Percentiles rank a stretch among this genome's conserved stretches.
Evolutionary conservation across 495 filamentous ascomycete species (phyloP).

Genomic region (Tuber indicum): DNA sequence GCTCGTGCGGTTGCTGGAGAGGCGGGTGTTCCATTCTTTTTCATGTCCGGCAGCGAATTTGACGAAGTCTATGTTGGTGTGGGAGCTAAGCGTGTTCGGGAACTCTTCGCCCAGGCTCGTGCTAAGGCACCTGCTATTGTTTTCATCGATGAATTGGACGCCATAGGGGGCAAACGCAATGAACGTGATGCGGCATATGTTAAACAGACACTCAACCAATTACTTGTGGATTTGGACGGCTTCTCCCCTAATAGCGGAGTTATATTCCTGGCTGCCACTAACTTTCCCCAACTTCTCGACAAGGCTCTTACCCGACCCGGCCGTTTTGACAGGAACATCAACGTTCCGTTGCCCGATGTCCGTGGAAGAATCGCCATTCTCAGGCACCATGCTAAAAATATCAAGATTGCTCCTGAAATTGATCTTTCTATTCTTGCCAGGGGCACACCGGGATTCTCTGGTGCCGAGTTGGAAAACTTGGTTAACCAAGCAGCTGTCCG

Average conservation of each 20-base stretch:
- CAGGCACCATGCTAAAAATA: conserved; percentile 81
- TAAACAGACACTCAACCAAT: conserved; percentile 94
- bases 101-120: conserved; percentile 84
- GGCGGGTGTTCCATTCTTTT: conserved; percentile 97
- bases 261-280: conserved; percentile 91
- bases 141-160: conserved; percentile 97
- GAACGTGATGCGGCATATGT: conserved; percentile 91
- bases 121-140: conserved; percentile 89
- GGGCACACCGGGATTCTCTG: conserved; percentile 85
- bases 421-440: conserved; percentile 75
- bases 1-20: conserved; percentile 95
- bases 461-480: conserved; percentile 90
- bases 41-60: conserved; percentile 98
- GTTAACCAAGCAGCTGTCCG: conserved; percentile 93
- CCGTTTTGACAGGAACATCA: conserved; percentile 87
- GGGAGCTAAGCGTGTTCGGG: conserved; percentile 93
- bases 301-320: conserved; percentile 91
- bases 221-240: conserved; percentile 95
- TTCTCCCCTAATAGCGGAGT: conserved; percentile 91
- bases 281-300: conserved; percentile 88
- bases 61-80: conserved; percentile 98
- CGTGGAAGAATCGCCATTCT: conserved; percentile 87
- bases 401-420: conserved; percentile 69
- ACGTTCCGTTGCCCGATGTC: conserved; percentile 88
- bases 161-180: conserved; percentile 89